Base-by-base conservation (phyloP, 306 rosid genomes). In the Medicago truncatula region DNA sequence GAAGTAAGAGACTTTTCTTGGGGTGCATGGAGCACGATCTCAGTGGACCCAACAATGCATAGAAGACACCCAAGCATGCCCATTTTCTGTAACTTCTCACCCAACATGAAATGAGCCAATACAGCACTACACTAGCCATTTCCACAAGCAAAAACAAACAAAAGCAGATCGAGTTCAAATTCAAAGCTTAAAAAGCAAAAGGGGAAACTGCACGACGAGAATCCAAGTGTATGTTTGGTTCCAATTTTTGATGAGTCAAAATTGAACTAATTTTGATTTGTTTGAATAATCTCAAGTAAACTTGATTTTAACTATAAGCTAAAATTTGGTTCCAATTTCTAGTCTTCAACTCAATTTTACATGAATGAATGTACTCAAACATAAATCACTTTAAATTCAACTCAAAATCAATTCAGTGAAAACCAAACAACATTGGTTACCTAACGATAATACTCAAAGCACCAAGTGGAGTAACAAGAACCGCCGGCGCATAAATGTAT, bases 361-460 rank as follows among this genome's bases (percentile, higher is more conserved):
- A 50, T 5, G 8, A n/a, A 50, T 5, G 8, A n/a, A 15, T 15
- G 3, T 4, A 5, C 5, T 1, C 17, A 14, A 15, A 14, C n/a
- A 49, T 49, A 49, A 14, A n/a, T 49, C 8, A 15, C 56, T 52
- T 16, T 7, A 52, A 2, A 14, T 52, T 52, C 11, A 52, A 52
- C 4, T 4, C 11, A 20, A 7, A 57, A 57, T 57, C n/a, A 57
- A 57, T 54, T 54, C 60, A 54, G 15, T 57, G 36, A 18, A 54
- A 56, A 20, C 14, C 31, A 34, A 34, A 34, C 38, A 23, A 58
- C 16, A 58, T 23, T 58, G n/a, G 9, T 61, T 82, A 92, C 98
- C 98, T 92, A 21, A 92, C 96, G 82, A 92, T 92, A 74, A 92
- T 92, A 85, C 98, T 92, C 83, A 92, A 83, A 44, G 98, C 98